phyloP scores from a whole-genome alignment of 345 rosid genomes.

The Rhodamnia argentea region DNA sequence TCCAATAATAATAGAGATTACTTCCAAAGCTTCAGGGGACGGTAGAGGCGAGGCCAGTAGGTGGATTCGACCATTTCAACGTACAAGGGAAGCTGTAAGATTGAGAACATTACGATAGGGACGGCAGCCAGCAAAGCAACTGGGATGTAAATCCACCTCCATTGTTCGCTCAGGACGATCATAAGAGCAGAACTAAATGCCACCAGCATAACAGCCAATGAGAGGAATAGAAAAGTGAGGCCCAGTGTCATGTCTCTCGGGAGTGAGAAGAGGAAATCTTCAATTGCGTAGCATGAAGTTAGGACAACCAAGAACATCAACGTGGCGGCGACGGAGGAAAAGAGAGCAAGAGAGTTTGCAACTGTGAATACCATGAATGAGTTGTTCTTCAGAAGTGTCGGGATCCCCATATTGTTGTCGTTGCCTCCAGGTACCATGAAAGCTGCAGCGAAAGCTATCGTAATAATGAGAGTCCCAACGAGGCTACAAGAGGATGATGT shows the following conservation, averaged over 20 bases:
- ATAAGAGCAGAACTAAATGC: not conserved
- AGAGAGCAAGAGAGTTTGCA: not conserved
- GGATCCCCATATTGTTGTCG: not conserved
- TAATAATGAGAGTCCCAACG: not conserved
- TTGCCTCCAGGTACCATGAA: not conserved
- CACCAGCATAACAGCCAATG: not conserved
- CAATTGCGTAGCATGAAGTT: not conserved
- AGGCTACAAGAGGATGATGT: not conserved
- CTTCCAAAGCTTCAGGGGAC: not conserved
- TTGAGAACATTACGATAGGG: not conserved
- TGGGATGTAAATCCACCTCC: not conserved
- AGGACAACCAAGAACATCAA: not conserved
- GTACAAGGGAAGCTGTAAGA: not conserved
- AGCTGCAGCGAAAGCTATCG: not conserved
- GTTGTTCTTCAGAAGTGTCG: not conserved
- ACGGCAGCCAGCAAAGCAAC: not conserved
- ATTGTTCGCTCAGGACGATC: not conserved
- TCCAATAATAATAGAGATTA: not conserved
- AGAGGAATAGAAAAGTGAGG: not conserved
- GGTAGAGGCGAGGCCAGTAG: not conserved
- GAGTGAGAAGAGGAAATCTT: not conserved
- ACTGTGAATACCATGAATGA: not conserved
- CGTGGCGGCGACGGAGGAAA: not conserved
- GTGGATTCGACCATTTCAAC: not conserved
- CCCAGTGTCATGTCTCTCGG: not conserved